Base-by-base conservation (phyloP, 305 asterid species). In the Fraxinus albicans region DNA sequence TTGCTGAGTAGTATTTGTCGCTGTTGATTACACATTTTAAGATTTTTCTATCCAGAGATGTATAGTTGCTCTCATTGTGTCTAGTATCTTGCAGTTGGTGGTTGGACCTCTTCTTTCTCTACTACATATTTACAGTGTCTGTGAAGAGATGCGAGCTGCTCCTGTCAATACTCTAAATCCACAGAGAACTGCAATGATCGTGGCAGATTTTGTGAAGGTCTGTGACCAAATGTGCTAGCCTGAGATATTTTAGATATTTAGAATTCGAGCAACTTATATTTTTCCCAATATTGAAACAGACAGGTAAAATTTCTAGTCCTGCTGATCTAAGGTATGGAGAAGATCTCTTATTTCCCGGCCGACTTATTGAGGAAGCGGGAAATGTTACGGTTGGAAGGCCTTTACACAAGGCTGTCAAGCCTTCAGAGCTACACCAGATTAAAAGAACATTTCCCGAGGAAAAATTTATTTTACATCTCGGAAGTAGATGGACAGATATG, bases 101-200 rank as follows among this genome's bases (percentile, higher is more conserved):
- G 94, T 91, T 63, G 98, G 91, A 79, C 97, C 98, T n/a, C 78
- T 94, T 72, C 94, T 94, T 55, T 92, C 99, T 2, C 12, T 88
- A 21, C 23, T 96, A 82, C 99, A 96, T 78, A 80, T 96, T 78
- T 93, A 92, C 83, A 82, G 98, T 70, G 99, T 96, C 72, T 74
- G 79, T 72, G 97, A 96, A 91, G 98, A 96, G 91, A 96, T 96
- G 98, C 91, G 90, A 78, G 98, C 98, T 82, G 90, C 97, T 89
- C 99, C 99, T 1, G 87, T 96, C 78, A 96, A 94, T 92, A 96
- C 99, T 40, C 92, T 96, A 75, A 96, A 96, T 84, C 97, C 98
- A 2, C 99, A 94, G 88, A 88, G 99, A 90, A 94, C 99, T 67
- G 98, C 98, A 72, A 87, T 96, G 94, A 88, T 96, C 21, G 91